A percentile compares a stretch with the other conserved stretches of the same genome.
Evolutionary conservation across 108 stramenopile genomes (phyloP).

Genomic region (Cyclostephanos tholiformis): DNA sequence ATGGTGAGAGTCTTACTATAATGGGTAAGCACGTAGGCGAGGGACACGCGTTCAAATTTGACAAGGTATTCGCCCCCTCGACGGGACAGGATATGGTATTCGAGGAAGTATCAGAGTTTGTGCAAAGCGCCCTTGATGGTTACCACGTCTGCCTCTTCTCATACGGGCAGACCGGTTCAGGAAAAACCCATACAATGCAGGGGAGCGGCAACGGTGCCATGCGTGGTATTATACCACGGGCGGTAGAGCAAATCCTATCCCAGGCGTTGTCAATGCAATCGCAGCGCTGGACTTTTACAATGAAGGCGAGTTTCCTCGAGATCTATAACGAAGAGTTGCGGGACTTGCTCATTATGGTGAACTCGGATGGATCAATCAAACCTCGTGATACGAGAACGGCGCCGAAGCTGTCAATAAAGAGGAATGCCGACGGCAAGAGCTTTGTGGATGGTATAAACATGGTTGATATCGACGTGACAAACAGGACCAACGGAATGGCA

Average conservation of each 20-base stretch:
- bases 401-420: constrained; percentile 78
- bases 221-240: constrained; percentile 92
- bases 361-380: constrained; percentile 40
- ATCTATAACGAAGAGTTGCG: constrained; percentile 99
- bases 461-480: constrained; percentile 76
- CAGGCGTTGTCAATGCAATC: constrained; percentile 79
- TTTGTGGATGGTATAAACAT: constrained; percentile 91
- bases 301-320: constrained; percentile 96
- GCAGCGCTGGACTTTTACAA: constrained; percentile 94
- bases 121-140: constrained; percentile 92
- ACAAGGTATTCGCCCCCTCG: constrained; percentile 82
- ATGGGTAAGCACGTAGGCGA: constrained; percentile 35
- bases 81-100: constrained; percentile 83
- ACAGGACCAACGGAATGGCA: constrained; percentile 59
- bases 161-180: constrained; percentile 80
- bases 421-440: constrained; percentile 76
- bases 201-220: constrained; percentile 79
- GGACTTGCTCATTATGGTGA: constrained; percentile 87
- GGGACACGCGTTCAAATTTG: constrained; percentile 72
- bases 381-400: constrained; percentile 27
- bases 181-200: constrained; percentile 92
- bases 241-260: constrained; percentile 86
- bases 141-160: constrained; percentile 88
- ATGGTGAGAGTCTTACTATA: constrained; percentile 52
- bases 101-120: constrained; percentile 90